phyloP scores from a whole-genome alignment of 331 rosid species.

The Telfairia occidentalis region DNA sequence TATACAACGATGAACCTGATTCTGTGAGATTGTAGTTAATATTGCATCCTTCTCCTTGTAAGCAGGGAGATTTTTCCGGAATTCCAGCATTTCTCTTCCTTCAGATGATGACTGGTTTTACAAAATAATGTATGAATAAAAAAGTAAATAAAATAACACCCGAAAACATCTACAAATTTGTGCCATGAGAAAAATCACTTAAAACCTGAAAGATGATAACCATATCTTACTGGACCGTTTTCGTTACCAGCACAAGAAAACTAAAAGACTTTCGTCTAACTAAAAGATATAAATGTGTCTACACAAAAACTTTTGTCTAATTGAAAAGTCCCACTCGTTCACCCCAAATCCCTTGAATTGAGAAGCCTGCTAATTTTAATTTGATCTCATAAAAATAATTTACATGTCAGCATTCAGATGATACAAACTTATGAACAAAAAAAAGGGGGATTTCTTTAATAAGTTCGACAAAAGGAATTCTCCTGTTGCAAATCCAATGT shows the following conservation, averaged over 20 bases:
- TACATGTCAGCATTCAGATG: neutral
- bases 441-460: neutral
- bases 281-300: neutral
- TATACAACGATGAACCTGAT: constrained; percentile 51
- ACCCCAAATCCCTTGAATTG: neutral
- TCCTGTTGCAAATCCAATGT: neutral
- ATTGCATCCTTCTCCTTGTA: constrained; percentile 72
- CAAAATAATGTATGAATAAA: constrained; percentile 19
- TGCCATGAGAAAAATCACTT: neutral
- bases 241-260: neutral
- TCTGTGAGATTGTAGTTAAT: constrained; percentile 46
- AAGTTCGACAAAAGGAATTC: neutral
- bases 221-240: neutral
- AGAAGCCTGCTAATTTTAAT: neutral
- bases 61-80: constrained; percentile 78
- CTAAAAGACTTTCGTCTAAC: neutral
- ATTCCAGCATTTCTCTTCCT: constrained; percentile 66
- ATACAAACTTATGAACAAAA: neutral
- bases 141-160: neutral
- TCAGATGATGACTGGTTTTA: constrained; percentile 58
- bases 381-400: neutral
- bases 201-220: neutral
- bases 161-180: neutral
- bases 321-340: neutral
- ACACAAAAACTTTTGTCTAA: neutral